A percentile compares a stretch with the other conserved stretches of the same genome.
These are phyloP conservation scores for Phaffia tasmanica DNA, from an alignment of 768 basidiomycete species.

Conservation along the genomic window DNA sequence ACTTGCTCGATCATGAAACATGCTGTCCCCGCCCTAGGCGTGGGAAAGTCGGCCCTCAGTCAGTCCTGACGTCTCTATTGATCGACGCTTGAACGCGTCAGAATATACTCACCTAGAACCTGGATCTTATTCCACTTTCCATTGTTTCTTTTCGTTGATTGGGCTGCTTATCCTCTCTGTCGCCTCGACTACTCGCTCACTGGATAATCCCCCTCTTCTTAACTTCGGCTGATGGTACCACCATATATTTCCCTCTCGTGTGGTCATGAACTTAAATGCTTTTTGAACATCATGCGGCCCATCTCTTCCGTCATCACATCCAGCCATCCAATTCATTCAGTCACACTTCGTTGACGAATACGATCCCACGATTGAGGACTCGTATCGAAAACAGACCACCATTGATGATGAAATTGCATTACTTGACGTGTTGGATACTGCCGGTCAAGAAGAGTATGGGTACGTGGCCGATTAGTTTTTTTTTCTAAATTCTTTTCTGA, in stretches of 20 bases:
- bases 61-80: not conserved
- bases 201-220: not conserved
- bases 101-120: too few relatives aligned
- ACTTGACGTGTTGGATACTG: constrained; percentile 91
- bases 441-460: constrained; percentile 98
- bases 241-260: not conserved
- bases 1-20: not conserved
- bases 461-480: constrained; percentile 40
- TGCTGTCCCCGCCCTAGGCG: not conserved
- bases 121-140: not conserved
- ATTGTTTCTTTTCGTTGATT: not conserved
- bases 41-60: not conserved
- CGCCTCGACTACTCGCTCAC: not conserved
- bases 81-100: not conserved
- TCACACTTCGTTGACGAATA: constrained; percentile 71
- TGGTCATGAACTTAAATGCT: not conserved
- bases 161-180: too few relatives aligned
- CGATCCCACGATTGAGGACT: constrained; percentile 97
- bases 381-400: constrained; percentile 91
- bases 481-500: not conserved
- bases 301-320: constrained; percentile 46
- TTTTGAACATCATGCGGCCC: too few relatives aligned
- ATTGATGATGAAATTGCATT: constrained; percentile 98
- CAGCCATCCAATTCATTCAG: constrained; percentile 98
- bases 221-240: not conserved